These are phyloP conservation scores for Melastoma candidum DNA, from an alignment of 441 rosid species.

Conservation along the genomic window DNA sequence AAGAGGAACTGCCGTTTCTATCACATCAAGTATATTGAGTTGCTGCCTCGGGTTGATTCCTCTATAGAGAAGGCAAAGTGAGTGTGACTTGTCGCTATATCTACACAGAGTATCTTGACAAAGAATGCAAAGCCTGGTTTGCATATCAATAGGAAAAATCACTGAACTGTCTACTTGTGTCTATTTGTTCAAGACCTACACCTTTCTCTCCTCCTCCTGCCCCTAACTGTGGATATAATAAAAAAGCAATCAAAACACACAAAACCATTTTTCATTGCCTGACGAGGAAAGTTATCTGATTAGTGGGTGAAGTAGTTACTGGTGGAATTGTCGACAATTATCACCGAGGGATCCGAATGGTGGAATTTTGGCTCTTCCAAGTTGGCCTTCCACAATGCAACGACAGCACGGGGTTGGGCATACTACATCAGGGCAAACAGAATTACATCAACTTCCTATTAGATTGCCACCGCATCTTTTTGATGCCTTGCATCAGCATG, in stretches of 20 bases:
- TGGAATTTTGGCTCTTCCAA: constrained; percentile 65
- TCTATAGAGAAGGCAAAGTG: no score
- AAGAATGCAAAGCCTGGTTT: no score
- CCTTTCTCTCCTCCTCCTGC: constrained; percentile 74
- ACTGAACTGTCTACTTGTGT: constrained; percentile 53
- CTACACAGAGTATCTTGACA: no score
- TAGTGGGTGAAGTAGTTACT: constrained; percentile 40
- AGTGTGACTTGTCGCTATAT: no score
- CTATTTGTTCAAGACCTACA: constrained; percentile 54
- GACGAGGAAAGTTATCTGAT: background rate
- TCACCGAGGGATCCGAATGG: constrained; percentile 66
- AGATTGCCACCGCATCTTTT: no score
- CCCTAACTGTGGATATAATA: constrained; percentile 60
- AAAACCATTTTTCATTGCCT: constrained; percentile 5
- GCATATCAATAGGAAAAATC: no score
- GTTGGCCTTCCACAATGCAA: constrained; percentile 83
- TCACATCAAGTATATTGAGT: no score
- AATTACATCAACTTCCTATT: constrained; percentile 9
- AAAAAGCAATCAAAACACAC: constrained; percentile 30
- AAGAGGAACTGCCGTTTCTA: no score
- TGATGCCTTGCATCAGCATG: no score
- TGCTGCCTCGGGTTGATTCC: no score
- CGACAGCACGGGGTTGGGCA: constrained; percentile 61
- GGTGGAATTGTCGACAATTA: constrained; percentile 50
- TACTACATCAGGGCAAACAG: constrained; percentile 41